phyloP scores from a whole-genome alignment of 2,329 filamentous ascomycete species.

The Cercospora sp. region DNA sequence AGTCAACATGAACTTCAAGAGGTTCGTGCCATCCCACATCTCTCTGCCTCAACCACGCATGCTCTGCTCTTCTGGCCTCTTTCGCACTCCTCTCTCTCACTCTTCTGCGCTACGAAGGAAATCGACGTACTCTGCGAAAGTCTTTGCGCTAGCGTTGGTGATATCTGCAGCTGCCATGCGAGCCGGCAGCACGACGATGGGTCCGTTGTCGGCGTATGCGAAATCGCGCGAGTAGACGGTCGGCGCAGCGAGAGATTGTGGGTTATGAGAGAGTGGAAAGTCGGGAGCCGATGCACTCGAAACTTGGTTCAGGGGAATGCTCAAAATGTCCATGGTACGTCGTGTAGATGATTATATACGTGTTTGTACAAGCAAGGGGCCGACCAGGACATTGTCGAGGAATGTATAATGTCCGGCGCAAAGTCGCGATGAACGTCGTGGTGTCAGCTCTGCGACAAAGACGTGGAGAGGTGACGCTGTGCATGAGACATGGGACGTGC shows the following conservation, averaged over 20 bases:
- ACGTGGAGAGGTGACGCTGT: neutral
- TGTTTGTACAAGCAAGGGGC: conserved; percentile 18
- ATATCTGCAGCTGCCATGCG: conserved; percentile 52
- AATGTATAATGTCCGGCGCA: conserved; percentile 18
- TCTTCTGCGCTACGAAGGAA: neutral
- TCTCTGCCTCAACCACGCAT: conserved; percentile 1
- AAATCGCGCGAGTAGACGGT: conserved; percentile 43
- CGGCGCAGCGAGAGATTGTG: neutral
- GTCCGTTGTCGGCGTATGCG: conserved; percentile 46
- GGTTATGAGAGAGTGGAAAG: conserved; percentile 9
- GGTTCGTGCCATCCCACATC: conserved; percentile 21
- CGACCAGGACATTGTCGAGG: conserved; percentile 14
- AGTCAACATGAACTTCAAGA: conserved; percentile 33
- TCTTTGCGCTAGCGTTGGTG: conserved; percentile 48
- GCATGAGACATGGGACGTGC: neutral
- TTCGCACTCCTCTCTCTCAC: no score
- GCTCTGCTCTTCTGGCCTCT: conserved; percentile 5
- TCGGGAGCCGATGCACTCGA: conserved; percentile 2
- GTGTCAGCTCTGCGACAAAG: conserved; percentile 8
- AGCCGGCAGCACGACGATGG: conserved; percentile 37
- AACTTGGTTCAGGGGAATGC: conserved; percentile 18
- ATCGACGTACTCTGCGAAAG: conserved; percentile 55
- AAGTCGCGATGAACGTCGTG: conserved; percentile 4
- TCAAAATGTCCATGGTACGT: conserved; percentile 14
- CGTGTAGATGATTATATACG: conserved; percentile 8